Evolutionary conservation across 1,284 basidiomycete species (phyloP), one percentile per base, ranked within the genome.

Genomic region (Mycena sp.): DNA sequence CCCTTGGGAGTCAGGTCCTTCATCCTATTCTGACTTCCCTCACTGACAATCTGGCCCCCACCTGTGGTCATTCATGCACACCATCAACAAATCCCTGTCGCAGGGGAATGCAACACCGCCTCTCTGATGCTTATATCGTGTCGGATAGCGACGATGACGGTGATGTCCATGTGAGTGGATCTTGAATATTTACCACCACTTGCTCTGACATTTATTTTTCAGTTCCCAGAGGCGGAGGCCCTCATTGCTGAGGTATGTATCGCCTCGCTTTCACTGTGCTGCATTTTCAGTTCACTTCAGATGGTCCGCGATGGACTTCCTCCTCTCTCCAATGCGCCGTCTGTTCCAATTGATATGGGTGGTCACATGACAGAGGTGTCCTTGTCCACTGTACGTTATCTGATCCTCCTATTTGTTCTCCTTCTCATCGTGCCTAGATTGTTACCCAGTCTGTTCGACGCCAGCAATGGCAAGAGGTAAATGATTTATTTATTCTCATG

Each of bases 401-500:
- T 14, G 14, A 14, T 35, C 9, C 32, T 35, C 32, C 14, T 35
- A 50, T 37, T 49, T 4, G 26, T n/a, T 49, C 30, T 52, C 16
- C 21, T n/a, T 40, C 30, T 10, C 23, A 5, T 12, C 3, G 50
- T 3, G 19, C 25, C n/a, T 52, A 51, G 46, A 58, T 50, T 37
- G 16, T 44, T 2, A 51, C 32, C 9, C 32, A 35, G 32, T 14
- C 32, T 9, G 32, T 35, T n/a, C n/a, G n/a, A n/a, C 57, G 48
- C 23, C 57, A 44, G 12, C 48, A 44, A n/a, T 58, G 57, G 57
- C 38, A 58, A 17, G 29, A 51, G 29, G 57, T 44, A 44, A 21
- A 28, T 12, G 2, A 6, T 30, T 6, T 11, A n/a, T 10, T 17
- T 14, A 19, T 6, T 17, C 17, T 7, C 32, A 35, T 35, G 32